These are phyloP conservation scores for Backusella tuberculispora DNA, from an alignment of 192 early-diverging fungal genomes.

Conservation along the genomic window DNA sequence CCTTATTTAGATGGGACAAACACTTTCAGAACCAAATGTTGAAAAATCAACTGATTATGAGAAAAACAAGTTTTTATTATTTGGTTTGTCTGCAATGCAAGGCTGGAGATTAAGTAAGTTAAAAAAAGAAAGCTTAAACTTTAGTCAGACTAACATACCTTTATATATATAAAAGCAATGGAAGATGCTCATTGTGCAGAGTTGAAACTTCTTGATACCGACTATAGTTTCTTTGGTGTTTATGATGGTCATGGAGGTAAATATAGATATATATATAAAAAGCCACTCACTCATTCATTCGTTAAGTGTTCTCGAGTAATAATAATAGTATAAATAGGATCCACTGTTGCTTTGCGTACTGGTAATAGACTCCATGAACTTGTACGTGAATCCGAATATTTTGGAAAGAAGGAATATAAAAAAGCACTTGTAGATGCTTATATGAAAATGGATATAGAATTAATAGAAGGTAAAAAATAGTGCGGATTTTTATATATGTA, in stretches of 20 bases:
- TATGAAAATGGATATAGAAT: constrained; percentile 74
- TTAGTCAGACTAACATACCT: not conserved
- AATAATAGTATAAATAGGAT: constrained; percentile 46
- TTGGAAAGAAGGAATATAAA: constrained; percentile 67
- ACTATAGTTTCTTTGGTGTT: constrained; percentile 91
- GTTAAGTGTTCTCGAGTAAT: too few relatives aligned
- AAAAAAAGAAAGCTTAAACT: not conserved
- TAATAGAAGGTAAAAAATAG: constrained; percentile 67
- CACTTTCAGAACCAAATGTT: constrained; percentile 89
- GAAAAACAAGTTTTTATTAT: constrained; percentile 77
- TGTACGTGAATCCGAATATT: constrained; percentile 69
- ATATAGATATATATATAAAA: constrained; percentile 5
- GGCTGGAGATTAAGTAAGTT: constrained; percentile 91
- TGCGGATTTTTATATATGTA: too few relatives aligned
- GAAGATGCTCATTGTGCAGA: constrained; percentile 96
- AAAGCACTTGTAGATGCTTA: constrained; percentile 87
- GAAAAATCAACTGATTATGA: constrained; percentile 85
- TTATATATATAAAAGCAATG: constrained; percentile 69
- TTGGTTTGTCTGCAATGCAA: constrained; percentile 94
- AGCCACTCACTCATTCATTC: not conserved
- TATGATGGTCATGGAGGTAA: constrained; percentile 96
- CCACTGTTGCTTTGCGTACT: constrained; percentile 83
- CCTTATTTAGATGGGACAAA: constrained; percentile 84
- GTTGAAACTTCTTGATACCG: constrained; percentile 66
- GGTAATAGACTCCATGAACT: constrained; percentile 78